Evolutionary conservation across 2,329 filamentous ascomycete species (phyloP).

Genomic region (Plectosphaerella sp.): DNA sequence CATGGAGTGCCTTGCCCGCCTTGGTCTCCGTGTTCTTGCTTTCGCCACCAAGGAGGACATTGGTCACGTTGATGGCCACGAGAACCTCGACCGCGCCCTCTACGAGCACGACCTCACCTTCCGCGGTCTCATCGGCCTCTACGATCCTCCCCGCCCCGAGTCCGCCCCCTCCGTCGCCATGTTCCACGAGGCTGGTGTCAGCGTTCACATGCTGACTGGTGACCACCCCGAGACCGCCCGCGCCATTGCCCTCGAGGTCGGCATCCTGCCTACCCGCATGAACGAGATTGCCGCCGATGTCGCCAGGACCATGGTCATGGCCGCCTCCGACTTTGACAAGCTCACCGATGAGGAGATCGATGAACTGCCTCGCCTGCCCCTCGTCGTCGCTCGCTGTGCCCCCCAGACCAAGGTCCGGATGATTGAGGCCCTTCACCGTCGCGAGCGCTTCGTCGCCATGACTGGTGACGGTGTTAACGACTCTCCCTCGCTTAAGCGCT

Average conservation of each 20-base stretch:
- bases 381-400: conserved; percentile 63
- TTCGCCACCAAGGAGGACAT: conserved; percentile 50
- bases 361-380: conserved; percentile 52
- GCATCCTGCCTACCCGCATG: conserved; percentile 52
- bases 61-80: conserved; percentile 23
- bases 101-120: conserved; percentile 61
- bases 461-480: conserved; percentile 71
- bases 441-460: conserved; percentile 64
- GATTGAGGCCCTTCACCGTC: conserved; percentile 65
- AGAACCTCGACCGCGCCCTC: conserved; percentile 45
- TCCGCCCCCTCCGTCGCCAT: conserved; percentile 53
- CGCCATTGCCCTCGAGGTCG: conserved; percentile 60
- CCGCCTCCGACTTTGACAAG: conserved; percentile 62
- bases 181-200: conserved; percentile 58
- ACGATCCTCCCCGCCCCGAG: conserved; percentile 67
- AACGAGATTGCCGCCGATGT: conserved; percentile 47
- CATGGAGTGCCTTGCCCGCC: conserved; percentile 63
- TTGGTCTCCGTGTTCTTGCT: conserved; percentile 66
- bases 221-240: conserved; percentile 62
- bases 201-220: conserved; percentile 67
- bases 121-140: conserved; percentile 67
- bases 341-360: conserved; percentile 61
- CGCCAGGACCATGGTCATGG: conserved; percentile 59
- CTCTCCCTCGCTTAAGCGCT: conserved; percentile 60
- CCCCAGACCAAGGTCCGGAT: conserved; percentile 67